Percentiles rank a stretch among this genome's conserved stretches.
These are phyloP conservation scores for Boletales sp. DNA, from an alignment of 768 basidiomycete genomes.

Conservation along the genomic window DNA sequence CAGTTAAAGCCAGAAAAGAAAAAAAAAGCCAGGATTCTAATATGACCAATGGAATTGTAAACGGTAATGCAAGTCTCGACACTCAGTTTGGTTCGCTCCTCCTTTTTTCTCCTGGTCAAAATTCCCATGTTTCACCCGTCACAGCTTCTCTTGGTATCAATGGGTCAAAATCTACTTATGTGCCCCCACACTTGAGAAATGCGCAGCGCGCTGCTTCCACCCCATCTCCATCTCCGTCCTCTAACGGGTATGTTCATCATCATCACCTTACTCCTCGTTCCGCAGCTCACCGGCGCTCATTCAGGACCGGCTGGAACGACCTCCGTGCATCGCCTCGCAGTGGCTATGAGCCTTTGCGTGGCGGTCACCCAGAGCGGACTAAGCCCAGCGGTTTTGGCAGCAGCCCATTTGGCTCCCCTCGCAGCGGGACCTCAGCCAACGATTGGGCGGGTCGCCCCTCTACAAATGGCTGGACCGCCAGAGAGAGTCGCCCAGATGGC, in stretches of 20 bases:
- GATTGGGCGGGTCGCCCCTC: slow-evolving; percentile 43
- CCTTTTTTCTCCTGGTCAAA: not conserved
- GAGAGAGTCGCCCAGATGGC: slow-evolving; percentile 30
- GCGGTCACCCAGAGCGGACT: slow-evolving; percentile 35
- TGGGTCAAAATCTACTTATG: slow-evolving; percentile 72
- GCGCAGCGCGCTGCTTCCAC: slow-evolving; percentile 80
- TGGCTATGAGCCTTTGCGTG: slow-evolving; percentile 40
- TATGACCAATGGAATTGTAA: slow-evolving; percentile 94
- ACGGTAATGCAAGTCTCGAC: slow-evolving; percentile 69
- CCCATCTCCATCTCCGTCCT: slow-evolving; percentile 29
- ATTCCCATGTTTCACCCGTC: slow-evolving; percentile 1
- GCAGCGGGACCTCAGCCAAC: slow-evolving; percentile 26
- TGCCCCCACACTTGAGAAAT: slow-evolving; percentile 85
- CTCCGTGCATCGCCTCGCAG: slow-evolving; percentile 65
- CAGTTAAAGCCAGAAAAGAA: slow-evolving; percentile 5
- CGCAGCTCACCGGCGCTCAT: slow-evolving; percentile 18
- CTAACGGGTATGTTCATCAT: slow-evolving; percentile 50
- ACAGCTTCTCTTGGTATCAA: slow-evolving; percentile 74
- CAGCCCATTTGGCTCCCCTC: slow-evolving; percentile 34
- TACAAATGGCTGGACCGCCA: slow-evolving; percentile 37
- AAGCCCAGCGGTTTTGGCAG: slow-evolving; percentile 40
- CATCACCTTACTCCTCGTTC: slow-evolving; percentile 9
- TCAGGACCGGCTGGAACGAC: slow-evolving; percentile 72
- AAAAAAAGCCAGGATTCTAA: slow-evolving; percentile 37
- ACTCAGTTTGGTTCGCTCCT: slow-evolving; percentile 61